A percentile compares a stretch with the other conserved stretches of the same genome.
These are phyloP conservation scores for Mallotus nudiflorus DNA, from an alignment of 345 rosid species.

Conservation along the genomic window DNA sequence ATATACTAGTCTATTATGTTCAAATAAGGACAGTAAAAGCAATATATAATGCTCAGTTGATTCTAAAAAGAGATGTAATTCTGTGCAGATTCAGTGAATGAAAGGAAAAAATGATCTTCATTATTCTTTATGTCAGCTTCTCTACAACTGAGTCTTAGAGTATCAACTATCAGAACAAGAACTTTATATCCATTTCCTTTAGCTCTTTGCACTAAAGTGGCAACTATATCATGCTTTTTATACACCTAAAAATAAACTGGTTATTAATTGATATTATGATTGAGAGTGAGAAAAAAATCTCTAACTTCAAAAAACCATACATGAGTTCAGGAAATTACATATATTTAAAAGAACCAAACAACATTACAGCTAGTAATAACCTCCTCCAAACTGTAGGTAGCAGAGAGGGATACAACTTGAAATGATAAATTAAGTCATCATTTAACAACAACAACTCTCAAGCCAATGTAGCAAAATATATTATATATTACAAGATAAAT, in stretches of 20 bases:
- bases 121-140: conserved; percentile 90
- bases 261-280: background rate
- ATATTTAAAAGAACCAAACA: conserved; percentile 74
- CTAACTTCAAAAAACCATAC: background rate
- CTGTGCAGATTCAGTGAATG: background rate
- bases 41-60: no score
- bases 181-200: conserved; percentile 81
- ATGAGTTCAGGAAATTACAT: conserved; percentile 39
- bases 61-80: no score
- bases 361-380: conserved; percentile 81
- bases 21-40: no score
- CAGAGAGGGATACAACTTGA: conserved; percentile 57
- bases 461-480: no score
- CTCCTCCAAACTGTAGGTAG: conserved; percentile 70
- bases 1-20: background rate
- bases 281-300: background rate
- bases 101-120: conserved; percentile 20
- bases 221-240: conserved; percentile 59
- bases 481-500: no score
- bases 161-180: conserved; percentile 74
- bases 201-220: conserved; percentile 67
- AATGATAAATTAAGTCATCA: conserved; percentile 6
- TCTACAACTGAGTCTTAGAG: conserved; percentile 77
- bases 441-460: no score
- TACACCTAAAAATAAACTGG: conserved; percentile 41